These are phyloP conservation scores for Phytophthora multivora DNA, from an alignment of 352 stramenopile species.

Conservation along the genomic window DNA sequence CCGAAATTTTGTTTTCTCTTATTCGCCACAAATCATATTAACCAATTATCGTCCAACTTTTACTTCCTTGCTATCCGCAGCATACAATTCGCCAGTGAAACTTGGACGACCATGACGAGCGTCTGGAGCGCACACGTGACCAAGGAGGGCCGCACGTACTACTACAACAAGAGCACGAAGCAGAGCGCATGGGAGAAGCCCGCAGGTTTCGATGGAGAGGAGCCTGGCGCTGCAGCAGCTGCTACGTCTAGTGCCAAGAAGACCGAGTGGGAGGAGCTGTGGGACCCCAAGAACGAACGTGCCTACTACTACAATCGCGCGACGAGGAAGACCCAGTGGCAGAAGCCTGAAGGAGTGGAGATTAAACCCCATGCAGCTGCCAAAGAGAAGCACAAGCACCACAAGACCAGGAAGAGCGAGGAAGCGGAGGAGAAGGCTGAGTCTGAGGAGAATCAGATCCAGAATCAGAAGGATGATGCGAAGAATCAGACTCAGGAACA, in stretches of 20 bases:
- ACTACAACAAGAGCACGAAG: slow-evolving; percentile 89
- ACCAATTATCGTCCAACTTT: slow-evolving; percentile 1
- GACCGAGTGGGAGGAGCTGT: slow-evolving; percentile 84
- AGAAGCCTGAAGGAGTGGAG: slow-evolving; percentile 71
- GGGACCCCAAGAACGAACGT: slow-evolving; percentile 86
- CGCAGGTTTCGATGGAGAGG: slow-evolving; percentile 71
- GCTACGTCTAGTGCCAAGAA: slow-evolving; percentile 25
- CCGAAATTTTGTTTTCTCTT: slow-evolving; percentile 1
- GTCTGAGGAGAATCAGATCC: slow-evolving; percentile 11
- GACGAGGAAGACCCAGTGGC: slow-evolving; percentile 84
- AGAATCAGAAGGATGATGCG: slow-evolving; percentile 10
- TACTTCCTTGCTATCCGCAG: neutral
- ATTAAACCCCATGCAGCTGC: slow-evolving; percentile 62
- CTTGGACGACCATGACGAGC: slow-evolving; percentile 28
- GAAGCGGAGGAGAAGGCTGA: slow-evolving; percentile 7
- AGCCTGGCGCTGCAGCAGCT: slow-evolving; percentile 7
- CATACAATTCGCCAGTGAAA: slow-evolving; percentile 14
- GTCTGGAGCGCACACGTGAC: slow-evolving; percentile 88
- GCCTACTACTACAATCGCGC: slow-evolving; percentile 88
- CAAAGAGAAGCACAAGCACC: slow-evolving; percentile 28
- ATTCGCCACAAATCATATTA: slow-evolving; percentile 1
- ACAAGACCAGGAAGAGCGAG: slow-evolving; percentile 36
- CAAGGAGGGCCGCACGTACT: slow-evolving; percentile 86
- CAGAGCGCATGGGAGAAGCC: slow-evolving; percentile 89
- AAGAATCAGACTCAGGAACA: slow-evolving; percentile 8